Evolutionary conservation across 2,329 filamentous ascomycete genomes (phyloP).

Genomic region (Verticillium tricorpus): DNA sequence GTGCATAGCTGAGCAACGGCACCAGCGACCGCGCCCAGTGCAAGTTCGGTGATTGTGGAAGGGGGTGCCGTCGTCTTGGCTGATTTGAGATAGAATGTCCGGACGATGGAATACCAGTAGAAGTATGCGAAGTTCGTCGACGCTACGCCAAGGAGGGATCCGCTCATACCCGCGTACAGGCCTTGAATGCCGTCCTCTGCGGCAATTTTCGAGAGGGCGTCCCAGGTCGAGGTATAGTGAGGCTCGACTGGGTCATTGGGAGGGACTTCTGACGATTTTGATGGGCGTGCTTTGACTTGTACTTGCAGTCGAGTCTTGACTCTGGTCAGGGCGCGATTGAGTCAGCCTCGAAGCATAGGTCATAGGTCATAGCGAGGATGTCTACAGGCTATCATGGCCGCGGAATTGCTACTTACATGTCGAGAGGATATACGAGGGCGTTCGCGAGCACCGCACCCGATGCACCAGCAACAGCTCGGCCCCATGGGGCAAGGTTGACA

Average conservation of each 20-base stretch:
- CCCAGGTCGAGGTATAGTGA: conserved; percentile 84
- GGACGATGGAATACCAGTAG: conserved; percentile 94
- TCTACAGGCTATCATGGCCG: neutral
- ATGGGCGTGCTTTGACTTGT: conserved; percentile 60
- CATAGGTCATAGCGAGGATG: neutral
- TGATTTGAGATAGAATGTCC: conserved; percentile 69
- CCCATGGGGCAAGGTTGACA: conserved; percentile 79
- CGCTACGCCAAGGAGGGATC: conserved; percentile 83
- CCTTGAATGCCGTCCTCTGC: conserved; percentile 74
- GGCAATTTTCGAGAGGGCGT: conserved; percentile 82
- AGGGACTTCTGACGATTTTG: conserved; percentile 26
- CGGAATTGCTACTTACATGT: conserved; percentile 65
- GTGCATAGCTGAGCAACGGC: conserved; percentile 93
- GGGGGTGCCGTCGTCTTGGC: conserved; percentile 50
- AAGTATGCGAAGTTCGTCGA: conserved; percentile 99
- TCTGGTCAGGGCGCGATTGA: conserved; percentile 37
- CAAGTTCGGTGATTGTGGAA: conserved; percentile 76
- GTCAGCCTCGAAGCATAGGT: conserved; percentile 8
- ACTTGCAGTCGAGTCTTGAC: conserved; percentile 97
- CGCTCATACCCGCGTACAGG: conserved; percentile 84
- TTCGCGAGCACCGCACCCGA: conserved; percentile 93
- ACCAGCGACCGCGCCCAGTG: conserved; percentile 80
- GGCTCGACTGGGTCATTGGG: conserved; percentile 38
- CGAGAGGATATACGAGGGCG: conserved; percentile 89
- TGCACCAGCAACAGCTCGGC: conserved; percentile 84